Base-by-base conservation (phyloP, 768 basidiomycete species). In the Rubroboletus satanas region DNA sequence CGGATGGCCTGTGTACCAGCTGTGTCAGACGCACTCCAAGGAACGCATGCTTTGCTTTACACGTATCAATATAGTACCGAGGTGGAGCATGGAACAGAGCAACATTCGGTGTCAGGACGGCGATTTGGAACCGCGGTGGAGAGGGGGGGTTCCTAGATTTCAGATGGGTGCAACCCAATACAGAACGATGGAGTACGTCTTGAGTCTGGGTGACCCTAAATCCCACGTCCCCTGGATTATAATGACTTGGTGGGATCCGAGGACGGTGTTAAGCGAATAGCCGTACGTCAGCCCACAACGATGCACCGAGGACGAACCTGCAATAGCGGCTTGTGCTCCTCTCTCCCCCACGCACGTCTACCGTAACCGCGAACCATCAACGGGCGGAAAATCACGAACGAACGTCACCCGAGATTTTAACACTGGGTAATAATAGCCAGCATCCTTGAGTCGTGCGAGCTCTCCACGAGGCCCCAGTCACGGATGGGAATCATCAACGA, bases 371-470 rank as follows among this genome's bases (percentile, higher is more conserved):
- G 42, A 51, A 50, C 31, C 46, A 31, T 43, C 44, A n/a, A 14
- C 36, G 8, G 26, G n/a, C 33, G 14, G 12, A 23, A 23, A 18
- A 41, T 18, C 28, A 21, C n/a, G 21, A 23, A 45, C 11, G 38
- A n/a, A 33, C 15, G 15, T 45, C 8, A 11, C 31, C 26, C 11
- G 33, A 41, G 26, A 29, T 14, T 31, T 45, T 41, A n/a, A 46
- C 10, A 23, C 8, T n/a, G 23, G 7, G 21, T 17, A n/a, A n/a
- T 17, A 35, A 41, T 37, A 32, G 32, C 21, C 15, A 44, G 47
- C 37, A 41, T 33, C 14, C n/a, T 39, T 43, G 35, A 21, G 11
- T 36, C 47, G 51, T 36, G 54, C 23, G 61, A 62, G 45, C 37
- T 41, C 29, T 43, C 12, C 18, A 5, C 2, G 26, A 26, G 26